These are phyloP conservation scores for Quercus ilex DNA, from an alignment of 306 rosid species.

Conservation along the genomic window DNA sequence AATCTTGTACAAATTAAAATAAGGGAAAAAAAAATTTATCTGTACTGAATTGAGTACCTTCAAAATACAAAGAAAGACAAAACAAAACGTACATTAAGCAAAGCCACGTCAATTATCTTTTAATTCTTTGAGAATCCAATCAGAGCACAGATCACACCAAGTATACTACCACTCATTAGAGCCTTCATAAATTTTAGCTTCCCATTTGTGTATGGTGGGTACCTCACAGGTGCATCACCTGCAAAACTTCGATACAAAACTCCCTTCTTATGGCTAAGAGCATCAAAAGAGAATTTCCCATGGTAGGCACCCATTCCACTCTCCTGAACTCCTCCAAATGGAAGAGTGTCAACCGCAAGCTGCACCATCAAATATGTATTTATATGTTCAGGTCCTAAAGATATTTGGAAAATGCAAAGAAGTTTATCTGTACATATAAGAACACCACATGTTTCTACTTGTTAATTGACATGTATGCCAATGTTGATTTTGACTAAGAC, in stretches of 20 bases:
- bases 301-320: constrained; percentile 96
- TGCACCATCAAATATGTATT: constrained; percentile 30
- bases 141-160: constrained; percentile 58
- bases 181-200: constrained; percentile 77
- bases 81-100: constrained; percentile 1
- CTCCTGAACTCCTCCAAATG: constrained; percentile 99
- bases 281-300: constrained; percentile 94
- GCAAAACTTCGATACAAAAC: constrained; percentile 76
- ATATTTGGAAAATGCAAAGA: neutral
- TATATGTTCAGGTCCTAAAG: neutral
- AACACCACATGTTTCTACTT: neutral
- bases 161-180: constrained; percentile 62
- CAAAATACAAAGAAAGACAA: constrained; percentile 12
- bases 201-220: constrained; percentile 81
- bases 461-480: neutral
- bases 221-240: constrained; percentile 75
- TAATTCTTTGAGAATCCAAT: constrained; percentile 61
- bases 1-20: neutral
- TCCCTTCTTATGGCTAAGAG: constrained; percentile 91
- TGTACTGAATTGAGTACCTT: neutral
- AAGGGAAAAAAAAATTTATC: too few species aligned
- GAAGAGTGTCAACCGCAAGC: constrained; percentile 73
- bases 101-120: constrained; percentile 4
- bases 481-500: neutral
- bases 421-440: neutral